Evolutionary conservation across 176 grass and related monocot genomes (phyloP).

Genomic region (Carex scoparia): DNA sequence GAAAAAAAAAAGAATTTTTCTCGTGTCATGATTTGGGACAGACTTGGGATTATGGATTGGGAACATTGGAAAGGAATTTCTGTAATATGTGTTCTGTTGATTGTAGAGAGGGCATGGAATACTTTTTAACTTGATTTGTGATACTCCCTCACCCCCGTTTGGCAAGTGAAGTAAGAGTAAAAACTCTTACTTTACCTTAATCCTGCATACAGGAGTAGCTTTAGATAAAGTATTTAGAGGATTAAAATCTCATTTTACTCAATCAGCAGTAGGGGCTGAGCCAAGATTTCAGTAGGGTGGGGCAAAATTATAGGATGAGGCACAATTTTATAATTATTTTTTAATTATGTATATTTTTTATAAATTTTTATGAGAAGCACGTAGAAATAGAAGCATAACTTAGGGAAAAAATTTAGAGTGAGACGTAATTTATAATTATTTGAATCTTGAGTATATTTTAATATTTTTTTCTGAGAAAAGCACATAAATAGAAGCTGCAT

Average conservation of each 20-base stretch:
- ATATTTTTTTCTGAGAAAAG: too few species aligned
- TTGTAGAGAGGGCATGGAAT: not conserved
- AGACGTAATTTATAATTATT: too few species aligned
- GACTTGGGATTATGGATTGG: not conserved
- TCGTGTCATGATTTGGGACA: not conserved
- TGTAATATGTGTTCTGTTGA: not conserved
- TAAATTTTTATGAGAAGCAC: too few species aligned
- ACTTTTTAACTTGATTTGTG: not conserved
- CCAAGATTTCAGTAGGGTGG: too few species aligned
- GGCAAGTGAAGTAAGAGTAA: not conserved
- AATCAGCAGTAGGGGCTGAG: not conserved
- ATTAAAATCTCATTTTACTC: not conserved
- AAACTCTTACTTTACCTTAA: not conserved
- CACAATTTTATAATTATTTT: too few species aligned
- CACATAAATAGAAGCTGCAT: not conserved
- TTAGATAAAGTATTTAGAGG: not conserved
- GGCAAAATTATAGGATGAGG: too few species aligned
- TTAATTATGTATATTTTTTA: too few species aligned
- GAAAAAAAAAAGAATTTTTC: not conserved
- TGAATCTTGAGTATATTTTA: too few species aligned
- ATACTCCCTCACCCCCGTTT: not conserved
- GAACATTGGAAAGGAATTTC: not conserved
- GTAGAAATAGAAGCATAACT: too few species aligned
- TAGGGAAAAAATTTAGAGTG: too few species aligned
- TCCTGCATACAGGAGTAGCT: not conserved